Percentiles rank a stretch among this genome's conserved stretches.
Conservation (phyloP, 768 basidiomycete genomes). For the Boletus pseudopeckii region DNA sequence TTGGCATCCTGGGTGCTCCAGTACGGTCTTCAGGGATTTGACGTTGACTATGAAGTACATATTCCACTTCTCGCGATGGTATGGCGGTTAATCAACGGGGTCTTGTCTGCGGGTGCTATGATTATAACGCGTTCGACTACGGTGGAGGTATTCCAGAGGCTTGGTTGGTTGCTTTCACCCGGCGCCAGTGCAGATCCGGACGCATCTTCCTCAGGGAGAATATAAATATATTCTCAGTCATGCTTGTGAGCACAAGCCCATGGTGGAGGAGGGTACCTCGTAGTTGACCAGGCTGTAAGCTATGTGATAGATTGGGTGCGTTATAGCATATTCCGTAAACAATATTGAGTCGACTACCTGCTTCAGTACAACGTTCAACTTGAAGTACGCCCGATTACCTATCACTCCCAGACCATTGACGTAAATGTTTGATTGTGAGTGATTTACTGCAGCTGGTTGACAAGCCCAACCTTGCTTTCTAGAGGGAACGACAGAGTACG, state of each 20-base stretch:
- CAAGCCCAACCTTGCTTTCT: not conserved
- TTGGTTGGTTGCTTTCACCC: slow-evolving; percentile 35
- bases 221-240: slow-evolving; percentile 36
- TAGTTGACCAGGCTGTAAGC: too few species aligned
- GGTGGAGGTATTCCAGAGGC: slow-evolving; percentile 44
- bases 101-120: slow-evolving; percentile 38
- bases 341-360: not conserved
- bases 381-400: slow-evolving; percentile 15
- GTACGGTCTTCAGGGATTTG: slow-evolving; percentile 48
- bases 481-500: slow-evolving; percentile 39
- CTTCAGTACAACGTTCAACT: slow-evolving; percentile 45
- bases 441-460: not conserved
- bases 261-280: slow-evolving; percentile 40
- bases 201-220: slow-evolving; percentile 29
- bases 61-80: not conserved
- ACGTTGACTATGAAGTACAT: slow-evolving; percentile 48
- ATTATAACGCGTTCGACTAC: slow-evolving; percentile 44
- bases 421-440: not conserved
- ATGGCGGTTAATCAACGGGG: not conserved
- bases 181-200: slow-evolving; percentile 19
- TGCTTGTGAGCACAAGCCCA: slow-evolving; percentile 28
- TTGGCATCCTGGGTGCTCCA: slow-evolving; percentile 44
- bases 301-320: too few species aligned
- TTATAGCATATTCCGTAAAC: not conserved
- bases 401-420: not conserved